Base-by-base conservation (phyloP, 768 basidiomycete species). In the Trametopsis cervina region DNA sequence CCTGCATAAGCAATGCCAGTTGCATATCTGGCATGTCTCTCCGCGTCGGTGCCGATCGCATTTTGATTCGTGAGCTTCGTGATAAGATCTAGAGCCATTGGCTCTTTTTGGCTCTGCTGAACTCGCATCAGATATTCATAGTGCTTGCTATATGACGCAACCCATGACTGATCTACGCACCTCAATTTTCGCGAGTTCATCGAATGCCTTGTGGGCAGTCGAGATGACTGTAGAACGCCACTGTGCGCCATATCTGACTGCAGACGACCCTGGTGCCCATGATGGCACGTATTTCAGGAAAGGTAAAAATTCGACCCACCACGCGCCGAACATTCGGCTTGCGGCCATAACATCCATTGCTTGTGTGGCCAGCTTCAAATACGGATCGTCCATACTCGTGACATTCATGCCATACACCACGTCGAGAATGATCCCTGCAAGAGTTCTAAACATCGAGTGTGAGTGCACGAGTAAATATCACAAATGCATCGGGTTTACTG, bases 361-460 rank as follows among this genome's bases (percentile, higher is more conserved):
- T n/a, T 29, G n/a, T 11, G 33, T 24, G 2, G 29, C 27, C 20
- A 47, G 15, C 11, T 9, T 23, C 20, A 54, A 3, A n/a, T 39
- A 26, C 2, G 15, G 7, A 26, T 54, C 49, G 17, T 51, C 49
- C 15, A 42, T 22, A 21, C 36, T 37, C 11, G 35, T 4, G 12
- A 54, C 23, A 6, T 33, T 35, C 2, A 50, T 44, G 2, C 40
- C 49, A 29, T 51, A 51, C 2, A 48, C 41, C 35, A 54, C 27
- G 22, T 45, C 41, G 18, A 54, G 13, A 15, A 54, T 51, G 17
- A 47, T 33, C 5, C 44, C 40, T 21, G 43, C 44, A 18, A 37
- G 20, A 6, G 22, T 15, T 17, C 53, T 50, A 23, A 3, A 15
- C 15, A n/a, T n/a, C n/a, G n/a, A n/a, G n/a, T n/a, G n/a, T n/a